phyloP scores from a whole-genome alignment of 192 early-diverging fungal species.

The Coemansia pectinata region DNA sequence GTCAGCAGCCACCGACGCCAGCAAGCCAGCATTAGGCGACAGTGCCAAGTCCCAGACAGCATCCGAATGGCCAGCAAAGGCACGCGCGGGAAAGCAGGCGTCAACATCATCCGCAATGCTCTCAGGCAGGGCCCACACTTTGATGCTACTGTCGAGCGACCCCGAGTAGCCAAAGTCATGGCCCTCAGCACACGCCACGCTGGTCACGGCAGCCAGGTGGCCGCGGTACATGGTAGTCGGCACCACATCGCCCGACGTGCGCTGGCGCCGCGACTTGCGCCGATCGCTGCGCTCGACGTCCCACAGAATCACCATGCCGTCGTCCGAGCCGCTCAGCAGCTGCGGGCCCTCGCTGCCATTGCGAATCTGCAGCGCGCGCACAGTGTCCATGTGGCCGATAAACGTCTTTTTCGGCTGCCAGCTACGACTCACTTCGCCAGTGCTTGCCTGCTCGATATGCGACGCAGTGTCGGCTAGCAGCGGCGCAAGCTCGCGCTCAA shows the following conservation, averaged over 20 bases:
- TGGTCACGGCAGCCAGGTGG: constrained; percentile 45
- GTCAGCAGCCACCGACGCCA: constrained; percentile 50
- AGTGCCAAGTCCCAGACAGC: constrained; percentile 52
- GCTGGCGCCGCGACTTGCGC: constrained; percentile 4
- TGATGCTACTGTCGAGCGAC: constrained; percentile 41
- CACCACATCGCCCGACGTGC: background rate
- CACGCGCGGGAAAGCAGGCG: constrained; percentile 22
- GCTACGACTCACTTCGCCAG: background rate
- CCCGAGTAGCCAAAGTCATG: constrained; percentile 35
- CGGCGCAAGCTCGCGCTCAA: background rate
- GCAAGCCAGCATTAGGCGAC: constrained; percentile 1
- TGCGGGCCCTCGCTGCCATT: constrained; percentile 2
- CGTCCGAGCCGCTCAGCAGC: constrained; percentile 37
- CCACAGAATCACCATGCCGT: constrained; percentile 49
- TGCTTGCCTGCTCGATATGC: background rate
- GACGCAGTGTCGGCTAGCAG: background rate
- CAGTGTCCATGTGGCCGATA: constrained; percentile 40
- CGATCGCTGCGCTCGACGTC: constrained; percentile 22
- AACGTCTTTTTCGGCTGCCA: constrained; percentile 24
- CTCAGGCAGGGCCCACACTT: constrained; percentile 27
- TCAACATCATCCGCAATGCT: background rate
- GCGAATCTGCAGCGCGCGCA: constrained; percentile 24
- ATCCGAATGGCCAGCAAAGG: constrained; percentile 30
- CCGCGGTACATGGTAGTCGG: constrained; percentile 35
- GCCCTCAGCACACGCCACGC: constrained; percentile 11